These are phyloP conservation scores for Leccinum insigne DNA, from an alignment of 1,284 basidiomycete species.

Conservation along the genomic window DNA sequence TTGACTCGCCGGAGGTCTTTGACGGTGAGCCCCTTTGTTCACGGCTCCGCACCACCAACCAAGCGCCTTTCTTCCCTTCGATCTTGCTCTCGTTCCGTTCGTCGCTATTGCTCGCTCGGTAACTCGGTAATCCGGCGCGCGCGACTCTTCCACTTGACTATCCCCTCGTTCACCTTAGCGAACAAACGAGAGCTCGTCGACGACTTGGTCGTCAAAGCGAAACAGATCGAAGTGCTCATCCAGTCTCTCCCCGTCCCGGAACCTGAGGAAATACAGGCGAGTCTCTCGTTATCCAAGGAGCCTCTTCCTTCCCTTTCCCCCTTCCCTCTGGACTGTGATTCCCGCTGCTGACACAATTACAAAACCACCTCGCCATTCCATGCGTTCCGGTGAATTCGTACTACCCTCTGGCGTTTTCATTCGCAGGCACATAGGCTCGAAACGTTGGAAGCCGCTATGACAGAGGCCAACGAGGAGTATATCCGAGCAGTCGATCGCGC, in stretches of 20 bases:
- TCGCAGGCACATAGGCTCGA: constrained; percentile 62
- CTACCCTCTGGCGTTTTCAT: not conserved
- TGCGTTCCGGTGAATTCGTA: not conserved
- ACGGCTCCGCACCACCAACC: not conserved
- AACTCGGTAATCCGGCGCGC: not conserved
- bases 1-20: constrained; percentile 66
- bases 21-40: constrained; percentile 41
- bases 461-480: constrained; percentile 72
- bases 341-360: not conserved
- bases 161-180: constrained; percentile 39
- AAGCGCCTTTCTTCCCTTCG: not conserved
- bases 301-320: not conserved
- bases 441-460: constrained; percentile 66
- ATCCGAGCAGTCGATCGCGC: constrained; percentile 66
- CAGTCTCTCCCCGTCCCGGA: constrained; percentile 74
- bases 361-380: not conserved
- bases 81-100: not conserved
- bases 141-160: not conserved
- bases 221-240: constrained; percentile 82
- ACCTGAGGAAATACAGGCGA: constrained; percentile 68
- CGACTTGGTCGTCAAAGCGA: constrained; percentile 80
- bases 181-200: constrained; percentile 79
- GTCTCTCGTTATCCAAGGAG: constrained; percentile 11
- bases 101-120: not conserved
- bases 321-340: not conserved